Evolutionary conservation across 139 green algal genomes (phyloP).

Genomic region (Chlamydomonas sp.): DNA sequence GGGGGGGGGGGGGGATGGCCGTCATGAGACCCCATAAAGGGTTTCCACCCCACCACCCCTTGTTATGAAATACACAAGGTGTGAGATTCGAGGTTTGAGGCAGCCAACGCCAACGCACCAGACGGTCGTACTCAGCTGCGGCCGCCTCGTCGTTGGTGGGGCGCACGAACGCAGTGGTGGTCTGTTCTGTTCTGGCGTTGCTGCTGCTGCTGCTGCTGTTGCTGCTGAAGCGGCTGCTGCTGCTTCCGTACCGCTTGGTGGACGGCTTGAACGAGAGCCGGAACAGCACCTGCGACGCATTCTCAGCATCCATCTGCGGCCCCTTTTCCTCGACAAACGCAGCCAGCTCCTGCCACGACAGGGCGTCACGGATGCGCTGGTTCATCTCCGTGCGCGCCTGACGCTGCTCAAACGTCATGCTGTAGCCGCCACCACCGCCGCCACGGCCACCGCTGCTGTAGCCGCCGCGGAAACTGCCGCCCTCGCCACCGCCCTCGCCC

Average conservation of each 20-base stretch:
- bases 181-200: no score
- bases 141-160: not conserved
- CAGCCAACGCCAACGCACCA: no score
- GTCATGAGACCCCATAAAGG: no score
- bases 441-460: not conserved
- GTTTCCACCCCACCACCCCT: no score
- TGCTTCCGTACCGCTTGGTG: no score
- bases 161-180: not conserved
- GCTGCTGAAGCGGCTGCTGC: not conserved
- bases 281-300: constrained; percentile 15
- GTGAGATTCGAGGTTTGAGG: no score
- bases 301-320: constrained; percentile 18
- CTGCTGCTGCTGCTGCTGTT: no score
- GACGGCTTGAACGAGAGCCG: constrained; percentile 8
- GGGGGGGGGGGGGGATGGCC: no score
- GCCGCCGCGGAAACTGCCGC: no score
- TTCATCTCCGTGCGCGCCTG: constrained; percentile 8
- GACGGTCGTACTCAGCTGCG: constrained; percentile 6
- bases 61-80: no score
- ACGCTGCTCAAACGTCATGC: not conserved
- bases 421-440: not conserved
- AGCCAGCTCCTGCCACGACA: constrained; percentile 12
- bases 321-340: constrained; percentile 13
- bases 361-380: constrained; percentile 3
- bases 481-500: not conserved